phyloP scores from a whole-genome alignment of 2,329 filamentous ascomycete species.

The Exserohilum rostratum region DNA sequence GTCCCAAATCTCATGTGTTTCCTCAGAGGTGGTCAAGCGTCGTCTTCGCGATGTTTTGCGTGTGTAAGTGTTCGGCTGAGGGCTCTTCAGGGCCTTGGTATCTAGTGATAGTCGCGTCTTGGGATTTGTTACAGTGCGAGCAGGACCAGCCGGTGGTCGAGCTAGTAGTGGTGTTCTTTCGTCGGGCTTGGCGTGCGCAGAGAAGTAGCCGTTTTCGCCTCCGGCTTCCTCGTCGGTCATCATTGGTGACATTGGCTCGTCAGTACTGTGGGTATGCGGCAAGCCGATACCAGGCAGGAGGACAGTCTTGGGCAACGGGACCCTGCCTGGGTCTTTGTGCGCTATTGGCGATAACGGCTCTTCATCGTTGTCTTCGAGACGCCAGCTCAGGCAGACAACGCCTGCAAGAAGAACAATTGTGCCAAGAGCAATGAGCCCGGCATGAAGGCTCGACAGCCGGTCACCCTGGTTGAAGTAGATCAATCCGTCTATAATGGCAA shows the following conservation, averaged over 20 bases:
- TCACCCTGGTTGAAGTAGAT: conserved; percentile 95
- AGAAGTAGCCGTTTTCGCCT: conserved; percentile 37
- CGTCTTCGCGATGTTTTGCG: conserved; percentile 38
- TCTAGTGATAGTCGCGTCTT: conserved; percentile 35
- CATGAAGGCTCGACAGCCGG: conserved; percentile 75
- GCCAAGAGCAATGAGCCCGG: conserved; percentile 81
- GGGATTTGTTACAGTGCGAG: conserved; percentile 26
- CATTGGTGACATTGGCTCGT: conserved; percentile 45
- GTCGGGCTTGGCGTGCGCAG: conserved; percentile 19
- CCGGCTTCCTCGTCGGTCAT: conserved; percentile 39
- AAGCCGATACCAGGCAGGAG: conserved; percentile 84
- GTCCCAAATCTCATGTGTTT: conserved; percentile 83
- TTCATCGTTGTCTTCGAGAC: conserved; percentile 77
- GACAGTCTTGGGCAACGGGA: conserved; percentile 63
- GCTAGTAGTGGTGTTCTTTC: conserved; percentile 47
- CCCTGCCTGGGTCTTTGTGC: conserved; percentile 45
- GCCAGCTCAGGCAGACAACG: conserved; percentile 91
- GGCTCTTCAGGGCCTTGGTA: conserved; percentile 24
- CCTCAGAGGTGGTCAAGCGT: conserved; percentile 62
- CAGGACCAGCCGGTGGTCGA: conserved; percentile 43
- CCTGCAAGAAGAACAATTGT: conserved; percentile 85
- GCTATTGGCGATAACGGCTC: conserved; percentile 56
- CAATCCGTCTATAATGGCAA: conserved; percentile 93
- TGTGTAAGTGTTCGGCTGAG: conserved; percentile 31
- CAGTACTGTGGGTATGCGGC: conserved; percentile 71